Base-by-base conservation (phyloP, 78 protist genomes). In the Dictyostelium intermedium region DNA sequence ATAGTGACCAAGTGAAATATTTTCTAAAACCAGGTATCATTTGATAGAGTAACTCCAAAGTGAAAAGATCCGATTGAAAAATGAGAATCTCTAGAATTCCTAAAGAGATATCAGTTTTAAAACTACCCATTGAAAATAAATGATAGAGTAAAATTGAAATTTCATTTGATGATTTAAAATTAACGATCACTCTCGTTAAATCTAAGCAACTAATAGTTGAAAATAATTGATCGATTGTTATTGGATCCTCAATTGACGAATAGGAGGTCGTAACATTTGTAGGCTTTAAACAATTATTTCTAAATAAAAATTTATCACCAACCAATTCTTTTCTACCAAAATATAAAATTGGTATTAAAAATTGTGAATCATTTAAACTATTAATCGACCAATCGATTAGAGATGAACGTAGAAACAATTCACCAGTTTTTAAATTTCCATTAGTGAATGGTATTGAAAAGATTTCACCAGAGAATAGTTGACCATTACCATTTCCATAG, bases 21-120 rank as follows among this genome's bases (percentile, higher is more conserved):
- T 66, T 66, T 27, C 34, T 66, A 66, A 66, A 66, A 11, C 74
- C 74, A 66, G 74, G 74, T 66, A 66, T 66, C 66, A 56, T 56
- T 27, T 25, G 32, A 66, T 66, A 66, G 0, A 66, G 35, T 66
- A 66, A 27, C 11, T 66, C 35, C 18, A 66, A 27, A 23, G 74
- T 25, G 18, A 27, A 66, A 23, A 66, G 25, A 66, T 66, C 74
- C 1, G 74, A 72, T 72, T 72, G 39, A 34, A 72, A 72, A 13
- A 72, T 34, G 16, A 34, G 23, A 27, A 34, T 72, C 18, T 34
- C 20, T 18, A 34, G 34, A 16, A 72, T 72, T 5, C 45, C 35
- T 72, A 30, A 32, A 25, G 74, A n/a, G 20, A 72, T 72, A 72
- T 72, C 45, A 32, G 13, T 10, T 34, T 72, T 72, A 30, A 72